Percentiles rank a stretch among this genome's conserved stretches.
Conservation (phyloP, 495 filamentous ascomycete genomes). For the Evernia prunastri region DNA sequence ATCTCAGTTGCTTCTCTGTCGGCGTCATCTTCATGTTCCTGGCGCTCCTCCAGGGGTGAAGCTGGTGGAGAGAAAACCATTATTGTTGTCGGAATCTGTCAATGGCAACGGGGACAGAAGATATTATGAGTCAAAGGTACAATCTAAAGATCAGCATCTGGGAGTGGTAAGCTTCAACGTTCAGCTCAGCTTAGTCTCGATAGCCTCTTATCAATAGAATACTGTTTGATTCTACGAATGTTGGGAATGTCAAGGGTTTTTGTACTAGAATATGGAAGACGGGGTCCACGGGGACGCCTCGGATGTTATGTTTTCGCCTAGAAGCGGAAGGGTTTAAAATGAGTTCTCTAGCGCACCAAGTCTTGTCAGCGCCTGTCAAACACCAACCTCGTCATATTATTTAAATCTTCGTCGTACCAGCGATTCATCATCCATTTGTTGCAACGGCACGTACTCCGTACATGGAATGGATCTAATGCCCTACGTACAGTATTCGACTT, state of each 20-base stretch:
- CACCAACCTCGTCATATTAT: slow-evolving; percentile 8
- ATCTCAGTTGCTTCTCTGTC: slow-evolving; percentile 18
- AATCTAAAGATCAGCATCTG: no score
- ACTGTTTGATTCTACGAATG: no score
- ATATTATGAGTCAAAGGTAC: background rate
- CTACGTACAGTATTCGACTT: background rate
- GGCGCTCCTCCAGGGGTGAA: background rate
- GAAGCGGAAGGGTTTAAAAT: background rate
- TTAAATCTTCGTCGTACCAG: background rate
- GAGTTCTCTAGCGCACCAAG: background rate
- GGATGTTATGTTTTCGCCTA: background rate
- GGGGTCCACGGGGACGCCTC: no score
- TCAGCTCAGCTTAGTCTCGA: no score
- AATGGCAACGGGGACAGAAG: background rate
- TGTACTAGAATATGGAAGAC: no score
- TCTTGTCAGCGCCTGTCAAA: background rate
- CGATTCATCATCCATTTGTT: background rate
- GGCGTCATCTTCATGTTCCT: background rate
- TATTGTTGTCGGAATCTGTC: background rate
- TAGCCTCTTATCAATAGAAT: no score
- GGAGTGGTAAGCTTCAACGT: no score
- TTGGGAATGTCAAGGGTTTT: no score
- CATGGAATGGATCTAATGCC: background rate
- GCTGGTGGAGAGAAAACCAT: slow-evolving; percentile 5
- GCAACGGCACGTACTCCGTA: no score